Conservation (phyloP, 2,329 filamentous ascomycete species). For the Penicillium sp. region DNA sequence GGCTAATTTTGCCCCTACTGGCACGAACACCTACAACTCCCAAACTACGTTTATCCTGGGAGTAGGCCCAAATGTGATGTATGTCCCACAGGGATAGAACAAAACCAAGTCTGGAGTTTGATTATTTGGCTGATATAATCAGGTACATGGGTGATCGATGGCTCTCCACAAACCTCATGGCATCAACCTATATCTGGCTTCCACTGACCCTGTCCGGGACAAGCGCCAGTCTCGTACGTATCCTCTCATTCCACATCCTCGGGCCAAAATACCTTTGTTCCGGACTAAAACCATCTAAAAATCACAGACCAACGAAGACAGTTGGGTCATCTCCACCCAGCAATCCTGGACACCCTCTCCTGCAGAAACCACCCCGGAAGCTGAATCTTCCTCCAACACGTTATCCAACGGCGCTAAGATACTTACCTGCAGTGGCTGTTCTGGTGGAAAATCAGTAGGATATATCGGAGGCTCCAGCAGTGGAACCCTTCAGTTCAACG, state of each 20-base stretch:
- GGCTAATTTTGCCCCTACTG: slow-evolving; percentile 55
- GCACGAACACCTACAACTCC: slow-evolving; percentile 4
- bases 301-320: slow-evolving; percentile 2
- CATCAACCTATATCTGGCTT: slow-evolving; percentile 70
- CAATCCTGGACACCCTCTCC: background rate
- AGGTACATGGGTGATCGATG: slow-evolving; percentile 72
- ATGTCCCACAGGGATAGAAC: background rate
- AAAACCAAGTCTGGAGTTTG: background rate
- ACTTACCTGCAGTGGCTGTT: slow-evolving; percentile 3
- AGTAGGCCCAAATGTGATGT: slow-evolving; percentile 3
- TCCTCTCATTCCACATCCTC: background rate
- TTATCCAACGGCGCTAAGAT: slow-evolving; percentile 2
- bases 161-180: slow-evolving; percentile 64
- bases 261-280: background rate
- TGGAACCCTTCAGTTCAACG: slow-evolving; percentile 2
- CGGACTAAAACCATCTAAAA: background rate
- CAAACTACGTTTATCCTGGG: slow-evolving; percentile 3
- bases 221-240: background rate
- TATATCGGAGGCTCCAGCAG: slow-evolving; percentile 1
- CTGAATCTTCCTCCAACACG: background rate
- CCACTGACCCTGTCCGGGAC: slow-evolving; percentile 50
- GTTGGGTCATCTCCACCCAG: slow-evolving; percentile 6
- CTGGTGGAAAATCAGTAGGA: background rate
- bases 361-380: slow-evolving; percentile 1
- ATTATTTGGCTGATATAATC: background rate